Evolutionary conservation across 352 stramenopile species (phyloP), one percentile per base, ranked within the genome.

Genomic region (Phytophthora palmivora): DNA sequence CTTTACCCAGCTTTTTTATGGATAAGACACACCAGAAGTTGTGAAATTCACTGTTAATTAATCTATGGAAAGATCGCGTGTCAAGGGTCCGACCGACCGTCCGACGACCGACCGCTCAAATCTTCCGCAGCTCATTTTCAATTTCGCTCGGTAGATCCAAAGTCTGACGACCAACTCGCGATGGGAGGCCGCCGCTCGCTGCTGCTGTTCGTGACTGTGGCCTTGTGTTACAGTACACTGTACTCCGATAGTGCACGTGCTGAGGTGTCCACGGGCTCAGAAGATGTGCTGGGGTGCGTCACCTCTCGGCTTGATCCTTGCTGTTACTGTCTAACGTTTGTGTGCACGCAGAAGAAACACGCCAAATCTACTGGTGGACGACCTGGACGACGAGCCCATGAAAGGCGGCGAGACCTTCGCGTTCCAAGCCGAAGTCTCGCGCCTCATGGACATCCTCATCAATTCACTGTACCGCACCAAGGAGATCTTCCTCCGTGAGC

Each of bases 391-490:
- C 22, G 50, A 70, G 52, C 70, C 72, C n/a, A 30, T 81, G 34
- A 60, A 28, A 1, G 74, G 68, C 4, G 84, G 87, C 44, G 93
- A 98, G 63, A 93, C 84, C 53, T 98, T 96, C 44, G 89, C 86
- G 56, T 98, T 98, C 77, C 91, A 98, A 60, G 96, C 97, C 38
- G 97, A 99, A 70, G 97, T 99, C 18, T 98, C 96, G 57, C 94
- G 97, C 6, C 92, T 99, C 69, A 98, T 99, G 83, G 97, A 99
- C 78, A 99, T 99, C 74, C 97, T 99, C 63, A 99, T 99, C 74
- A 99, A 99, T 76, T 98, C 95, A 58, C 81, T 99, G 34, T 97
- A 96, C 81, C 94, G 95, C 70, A 98, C 98, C 69, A 99, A 98
- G 76, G 96, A 99, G 65, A 98, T 99, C 57, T 99, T 99, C 79